phyloP scores from a whole-genome alignment of 1,139 yeast species.

The Saccharomyces uvarum region DNA sequence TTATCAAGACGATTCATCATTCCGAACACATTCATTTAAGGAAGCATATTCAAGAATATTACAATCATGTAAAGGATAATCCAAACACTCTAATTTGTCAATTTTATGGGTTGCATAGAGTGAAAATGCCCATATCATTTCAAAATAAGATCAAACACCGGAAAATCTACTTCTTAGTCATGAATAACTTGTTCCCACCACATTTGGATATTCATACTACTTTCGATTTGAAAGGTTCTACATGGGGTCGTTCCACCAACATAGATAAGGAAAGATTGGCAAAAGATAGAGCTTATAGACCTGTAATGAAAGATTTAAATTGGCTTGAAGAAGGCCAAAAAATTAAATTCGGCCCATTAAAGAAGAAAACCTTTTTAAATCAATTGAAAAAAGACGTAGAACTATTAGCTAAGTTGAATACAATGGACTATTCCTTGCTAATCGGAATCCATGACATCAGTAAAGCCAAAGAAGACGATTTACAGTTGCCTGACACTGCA shows the following conservation, averaged over 20 bases:
- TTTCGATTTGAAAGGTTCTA: constrained; percentile 89
- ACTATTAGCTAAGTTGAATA: constrained; percentile 63
- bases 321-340: constrained; percentile 64
- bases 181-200: constrained; percentile 96
- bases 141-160: constrained; percentile 43
- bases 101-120: constrained; percentile 90
- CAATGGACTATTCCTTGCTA: constrained; percentile 90
- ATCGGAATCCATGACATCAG: constrained; percentile 78
- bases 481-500: background rate
- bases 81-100: constrained; percentile 89
- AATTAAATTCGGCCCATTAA: constrained; percentile 67
- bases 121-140: constrained; percentile 71
- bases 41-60: constrained; percentile 66
- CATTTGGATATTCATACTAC: constrained; percentile 80
- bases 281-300: constrained; percentile 21
- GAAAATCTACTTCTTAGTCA: constrained; percentile 87
- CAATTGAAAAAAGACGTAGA: constrained; percentile 73
- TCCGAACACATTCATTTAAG: constrained; percentile 83
- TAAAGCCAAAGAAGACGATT: constrained; percentile 21
- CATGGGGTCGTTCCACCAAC: constrained; percentile 66
- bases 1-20: constrained; percentile 92
- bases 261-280: constrained; percentile 20
- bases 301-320: constrained; percentile 73
- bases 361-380: constrained; percentile 48
- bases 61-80: constrained; percentile 68